Conservation (phyloP, 2,329 filamentous ascomycete species). For the Podosphaera aphanis region DNA sequence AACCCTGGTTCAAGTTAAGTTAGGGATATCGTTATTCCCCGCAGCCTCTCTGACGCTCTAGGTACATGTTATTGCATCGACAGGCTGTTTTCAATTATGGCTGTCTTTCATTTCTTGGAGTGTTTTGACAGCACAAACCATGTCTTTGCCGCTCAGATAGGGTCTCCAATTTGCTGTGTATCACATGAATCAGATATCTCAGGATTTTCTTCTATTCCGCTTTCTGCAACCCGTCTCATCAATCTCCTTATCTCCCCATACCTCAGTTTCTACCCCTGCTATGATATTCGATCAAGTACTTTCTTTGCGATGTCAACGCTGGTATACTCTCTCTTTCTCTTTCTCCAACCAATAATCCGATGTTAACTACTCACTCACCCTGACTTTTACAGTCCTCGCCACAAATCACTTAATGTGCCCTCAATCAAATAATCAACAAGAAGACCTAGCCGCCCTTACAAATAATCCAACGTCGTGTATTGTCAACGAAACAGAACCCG, state of each 20-base stretch:
- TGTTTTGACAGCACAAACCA: neutral
- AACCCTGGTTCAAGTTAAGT: neutral
- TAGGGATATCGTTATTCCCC: neutral
- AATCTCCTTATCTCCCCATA: neutral
- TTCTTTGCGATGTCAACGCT: neutral
- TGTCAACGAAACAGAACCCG: constrained; percentile 16
- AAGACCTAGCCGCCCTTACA: constrained; percentile 14
- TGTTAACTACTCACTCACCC: constrained; percentile 2
- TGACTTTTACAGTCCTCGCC: constrained; percentile 4
- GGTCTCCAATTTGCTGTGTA: neutral
- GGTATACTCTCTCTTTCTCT: neutral
- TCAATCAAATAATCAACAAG: constrained; percentile 17
- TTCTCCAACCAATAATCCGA: neutral
- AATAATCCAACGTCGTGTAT: constrained; percentile 15
- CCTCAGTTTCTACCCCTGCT: neutral
- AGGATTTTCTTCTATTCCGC: neutral
- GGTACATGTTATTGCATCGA: neutral
- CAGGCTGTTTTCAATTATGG: neutral
- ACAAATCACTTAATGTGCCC: constrained; percentile 17
- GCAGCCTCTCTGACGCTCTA: neutral
- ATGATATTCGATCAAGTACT: neutral
- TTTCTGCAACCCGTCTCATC: neutral
- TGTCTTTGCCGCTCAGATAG: no score
- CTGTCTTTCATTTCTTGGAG: neutral
- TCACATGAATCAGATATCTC: neutral